These are phyloP conservation scores for Leccinum imitatum DNA, from an alignment of 768 basidiomycete genomes.

Conservation along the genomic window DNA sequence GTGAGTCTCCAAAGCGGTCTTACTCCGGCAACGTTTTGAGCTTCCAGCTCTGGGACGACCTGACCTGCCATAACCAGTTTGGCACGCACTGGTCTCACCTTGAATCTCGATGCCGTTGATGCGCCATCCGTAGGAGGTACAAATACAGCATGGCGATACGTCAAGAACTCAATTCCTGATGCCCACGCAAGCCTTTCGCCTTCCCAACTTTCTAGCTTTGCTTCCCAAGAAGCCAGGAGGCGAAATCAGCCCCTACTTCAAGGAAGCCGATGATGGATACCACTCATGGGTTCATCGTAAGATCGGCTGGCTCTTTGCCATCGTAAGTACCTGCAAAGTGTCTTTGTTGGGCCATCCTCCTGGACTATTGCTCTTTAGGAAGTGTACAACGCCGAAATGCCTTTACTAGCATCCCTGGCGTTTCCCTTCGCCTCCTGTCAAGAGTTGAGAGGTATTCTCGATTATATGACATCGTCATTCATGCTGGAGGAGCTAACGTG, in stretches of 20 bases:
- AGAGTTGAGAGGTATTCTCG: slow-evolving; percentile 24
- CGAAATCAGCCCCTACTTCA: slow-evolving; percentile 27
- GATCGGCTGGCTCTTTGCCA: slow-evolving; percentile 24
- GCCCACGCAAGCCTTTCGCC: slow-evolving; percentile 20
- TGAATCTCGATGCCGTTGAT: slow-evolving; percentile 4
- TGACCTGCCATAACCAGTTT: slow-evolving; percentile 7
- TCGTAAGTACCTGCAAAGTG: slow-evolving; percentile 12
- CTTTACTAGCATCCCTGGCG: slow-evolving; percentile 24
- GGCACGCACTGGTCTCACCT: slow-evolving; percentile 19
- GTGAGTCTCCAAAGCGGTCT: not conserved
- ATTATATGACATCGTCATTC: slow-evolving; percentile 32
- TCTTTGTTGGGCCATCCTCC: not conserved
- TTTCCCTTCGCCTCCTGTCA: slow-evolving; percentile 24
- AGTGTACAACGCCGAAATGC: slow-evolving; percentile 28
- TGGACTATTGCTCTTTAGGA: slow-evolving; percentile 15
- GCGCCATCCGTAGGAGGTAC: slow-evolving; percentile 7
- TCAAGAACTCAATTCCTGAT: slow-evolving; percentile 9
- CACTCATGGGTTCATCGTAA: slow-evolving; percentile 24
- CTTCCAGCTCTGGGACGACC: slow-evolving; percentile 3
- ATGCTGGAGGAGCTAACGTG: slow-evolving; percentile 33
- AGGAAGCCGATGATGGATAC: slow-evolving; percentile 21
- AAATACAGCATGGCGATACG: slow-evolving; percentile 11
- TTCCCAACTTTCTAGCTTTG: slow-evolving; percentile 25
- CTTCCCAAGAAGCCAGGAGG: slow-evolving; percentile 30
- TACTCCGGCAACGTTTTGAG: not conserved